phyloP scores from a whole-genome alignment of 371 early-diverging fungal genomes.

The Apophysomyces trapeziformis region DNA sequence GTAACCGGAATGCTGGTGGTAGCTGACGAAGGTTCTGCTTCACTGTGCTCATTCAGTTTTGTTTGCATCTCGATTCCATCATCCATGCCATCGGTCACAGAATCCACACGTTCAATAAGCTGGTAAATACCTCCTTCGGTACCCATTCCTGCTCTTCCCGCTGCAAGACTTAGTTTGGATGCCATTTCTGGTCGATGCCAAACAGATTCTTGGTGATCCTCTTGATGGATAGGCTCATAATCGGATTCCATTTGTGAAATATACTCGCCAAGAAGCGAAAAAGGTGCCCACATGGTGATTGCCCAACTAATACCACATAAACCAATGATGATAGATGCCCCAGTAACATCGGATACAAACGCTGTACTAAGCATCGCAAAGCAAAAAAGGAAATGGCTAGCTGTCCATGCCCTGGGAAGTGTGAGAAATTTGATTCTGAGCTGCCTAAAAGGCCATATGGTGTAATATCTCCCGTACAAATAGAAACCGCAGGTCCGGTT shows the following conservation, averaged over 20 bases:
- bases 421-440: slow-evolving; percentile 41
- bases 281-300: slow-evolving; percentile 91
- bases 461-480: slow-evolving; percentile 16
- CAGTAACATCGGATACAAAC: slow-evolving; percentile 52
- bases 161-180: slow-evolving; percentile 34
- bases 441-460: slow-evolving; percentile 22
- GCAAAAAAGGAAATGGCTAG: slow-evolving; percentile 71
- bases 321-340: slow-evolving; percentile 68
- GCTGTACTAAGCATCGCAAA: slow-evolving; percentile 71
- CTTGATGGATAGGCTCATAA: not conserved
- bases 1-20: not conserved
- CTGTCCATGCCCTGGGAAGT: slow-evolving; percentile 72
- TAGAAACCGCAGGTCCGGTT: slow-evolving; percentile 10
- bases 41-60: slow-evolving; percentile 4
- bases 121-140: slow-evolving; percentile 48
- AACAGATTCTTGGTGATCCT: not conserved
- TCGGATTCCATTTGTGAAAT: slow-evolving; percentile 54
- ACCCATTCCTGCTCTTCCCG: slow-evolving; percentile 34
- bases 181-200: slow-evolving; percentile 21
- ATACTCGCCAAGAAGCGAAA: slow-evolving; percentile 88
- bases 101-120: slow-evolving; percentile 30
- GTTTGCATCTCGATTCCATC: slow-evolving; percentile 22
- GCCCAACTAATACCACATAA: slow-evolving; percentile 88
- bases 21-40: not conserved
- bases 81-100: slow-evolving; percentile 21